phyloP scores from a whole-genome alignment of 2,329 filamentous ascomycete species.

The Aureobasidium namibiae region DNA sequence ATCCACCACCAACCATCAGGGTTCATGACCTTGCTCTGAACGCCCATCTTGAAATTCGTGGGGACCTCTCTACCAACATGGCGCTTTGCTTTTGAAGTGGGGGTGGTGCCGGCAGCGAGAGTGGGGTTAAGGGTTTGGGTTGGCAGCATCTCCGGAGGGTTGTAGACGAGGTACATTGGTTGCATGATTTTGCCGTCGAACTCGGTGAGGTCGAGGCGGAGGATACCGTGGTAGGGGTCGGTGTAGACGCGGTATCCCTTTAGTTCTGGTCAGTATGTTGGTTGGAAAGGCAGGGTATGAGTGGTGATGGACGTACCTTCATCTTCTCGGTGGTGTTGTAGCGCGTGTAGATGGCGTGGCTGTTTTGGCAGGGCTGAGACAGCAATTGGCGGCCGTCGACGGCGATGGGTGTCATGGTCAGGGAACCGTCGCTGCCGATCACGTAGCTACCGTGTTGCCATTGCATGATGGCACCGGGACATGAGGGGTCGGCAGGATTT shows the following conservation, averaged over 20 bases:
- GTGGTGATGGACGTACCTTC: conserved; percentile 38
- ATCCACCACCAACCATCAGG: conserved; percentile 44
- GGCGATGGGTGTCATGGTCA: conserved; percentile 52
- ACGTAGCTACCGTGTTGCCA: conserved; percentile 63
- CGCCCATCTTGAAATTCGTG: conserved; percentile 30
- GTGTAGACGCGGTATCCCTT: conserved; percentile 39
- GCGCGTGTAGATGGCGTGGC: conserved; percentile 51
- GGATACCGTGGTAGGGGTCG: conserved; percentile 55
- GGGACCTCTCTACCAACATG: conserved; percentile 28
- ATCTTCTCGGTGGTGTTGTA: conserved; percentile 59
- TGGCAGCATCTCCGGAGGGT: conserved; percentile 60
- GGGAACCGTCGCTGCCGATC: conserved; percentile 48
- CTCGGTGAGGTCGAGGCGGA: conserved; percentile 55
- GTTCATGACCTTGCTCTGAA: conserved; percentile 26
- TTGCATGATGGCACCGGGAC: conserved; percentile 59
- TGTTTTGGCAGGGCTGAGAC: conserved; percentile 55
- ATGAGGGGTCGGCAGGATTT: conserved; percentile 47
- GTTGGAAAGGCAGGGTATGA: neutral
- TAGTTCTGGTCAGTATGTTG: neutral
- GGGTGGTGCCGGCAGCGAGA: conserved; percentile 27
- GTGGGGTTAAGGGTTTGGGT: conserved; percentile 57
- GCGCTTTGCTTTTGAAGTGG: conserved; percentile 21
- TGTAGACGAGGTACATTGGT: conserved; percentile 58
- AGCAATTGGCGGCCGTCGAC: conserved; percentile 60
- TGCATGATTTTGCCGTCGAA: conserved; percentile 58